Base-by-base conservation (phyloP, 140 eudicot genomes). In the Eryngium alpinum region DNA sequence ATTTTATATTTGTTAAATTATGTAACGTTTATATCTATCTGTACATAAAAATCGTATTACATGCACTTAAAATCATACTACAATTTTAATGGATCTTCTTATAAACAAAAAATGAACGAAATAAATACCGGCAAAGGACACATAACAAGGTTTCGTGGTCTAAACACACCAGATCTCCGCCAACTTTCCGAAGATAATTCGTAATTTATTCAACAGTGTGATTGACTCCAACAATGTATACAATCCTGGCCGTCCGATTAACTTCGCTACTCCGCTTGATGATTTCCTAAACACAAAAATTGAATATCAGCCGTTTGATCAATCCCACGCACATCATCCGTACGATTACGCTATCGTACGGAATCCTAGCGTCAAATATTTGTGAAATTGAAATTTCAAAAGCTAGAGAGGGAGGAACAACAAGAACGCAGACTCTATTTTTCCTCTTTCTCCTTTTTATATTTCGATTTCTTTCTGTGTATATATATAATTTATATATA, bases 351-450 rank as follows among this genome's bases (percentile, higher is more conserved):
- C 13, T 7, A 24, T 63, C 27, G 71, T 60, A 19, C 49, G 78
- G 19, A 32, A 65, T 87, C 88, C 60, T 19, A 87, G 92, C 90
- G 92, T 90, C 85, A 56, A 86, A 83, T 75, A 86, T 79, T 84
- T 46, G 85, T 77, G 81, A 88, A 92, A 92, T 90, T 79, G 85
- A 90, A 69, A 95, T 84, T 92, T 95, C 95, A 95, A 92, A 95
- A 92, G 86, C 88, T 87, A 88, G 92, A 90, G 96, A 93, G 94
- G 95, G 94, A 87, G 92, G 83, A 85, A 77, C 86, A 49, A 19
- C 34, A 38, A 75, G 77, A 52, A 78, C 27, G 31, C 83, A 81
- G 85, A 83, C 81, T 75, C 82, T 78, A 17, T 60, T 81, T 78
- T 73, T 73, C 81, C 89, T 69, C 77, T 83, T 87, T 49, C 78